Evolutionary conservation across 257 asterid genomes (phyloP).

Genomic region (Leptodermis oblonga): DNA sequence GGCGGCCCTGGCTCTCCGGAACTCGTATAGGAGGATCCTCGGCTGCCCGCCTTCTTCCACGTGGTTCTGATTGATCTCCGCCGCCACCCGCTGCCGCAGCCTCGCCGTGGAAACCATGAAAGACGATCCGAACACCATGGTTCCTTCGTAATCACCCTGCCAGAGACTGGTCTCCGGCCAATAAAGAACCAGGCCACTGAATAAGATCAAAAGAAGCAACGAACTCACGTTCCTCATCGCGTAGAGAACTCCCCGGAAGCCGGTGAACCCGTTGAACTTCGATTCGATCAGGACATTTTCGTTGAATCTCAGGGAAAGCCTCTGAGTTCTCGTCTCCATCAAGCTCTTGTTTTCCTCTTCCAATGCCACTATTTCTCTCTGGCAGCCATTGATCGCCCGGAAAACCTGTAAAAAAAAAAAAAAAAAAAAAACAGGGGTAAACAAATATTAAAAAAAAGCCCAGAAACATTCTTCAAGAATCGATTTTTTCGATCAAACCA

Average conservation of each 20-base stretch:
- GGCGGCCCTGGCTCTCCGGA: conserved; percentile 35
- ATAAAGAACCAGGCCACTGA: conserved; percentile 60
- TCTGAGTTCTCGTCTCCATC: conserved; percentile 51
- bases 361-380: conserved; percentile 51
- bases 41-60: conserved; percentile 40
- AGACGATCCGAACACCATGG: conserved; percentile 28
- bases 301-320: conserved; percentile 43
- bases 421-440: neutral
- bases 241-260: conserved; percentile 62
- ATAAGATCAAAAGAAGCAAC: conserved; percentile 50
- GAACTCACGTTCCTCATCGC: conserved; percentile 72
- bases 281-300: conserved; percentile 45
- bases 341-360: conserved; percentile 59
- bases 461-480: neutral
- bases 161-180: conserved; percentile 59
- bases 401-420: conserved; percentile 37
- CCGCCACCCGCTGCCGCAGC: conserved; percentile 50
- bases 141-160: conserved; percentile 35
- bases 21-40: conserved; percentile 56
- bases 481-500: neutral
- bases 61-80: conserved; percentile 27
- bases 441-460: neutral
- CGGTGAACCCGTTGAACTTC: conserved; percentile 60
- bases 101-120: conserved; percentile 52
- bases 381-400: conserved; percentile 55